These are phyloP conservation scores for Suhomyces wounanorum DNA, from an alignment of 1,139 yeast species.

Conservation along the genomic window DNA sequence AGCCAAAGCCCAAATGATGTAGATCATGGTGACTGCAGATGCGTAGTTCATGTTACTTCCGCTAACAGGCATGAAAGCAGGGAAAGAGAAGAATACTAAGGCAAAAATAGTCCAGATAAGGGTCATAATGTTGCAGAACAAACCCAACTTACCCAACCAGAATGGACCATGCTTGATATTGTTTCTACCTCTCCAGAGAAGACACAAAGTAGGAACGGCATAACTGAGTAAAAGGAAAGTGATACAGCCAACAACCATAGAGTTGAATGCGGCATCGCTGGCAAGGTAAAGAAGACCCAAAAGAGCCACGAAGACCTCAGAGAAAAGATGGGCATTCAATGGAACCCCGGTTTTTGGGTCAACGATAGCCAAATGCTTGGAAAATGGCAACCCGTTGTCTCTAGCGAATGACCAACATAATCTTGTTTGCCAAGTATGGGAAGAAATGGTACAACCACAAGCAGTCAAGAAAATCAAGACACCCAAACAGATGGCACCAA, in stretches of 20 bases:
- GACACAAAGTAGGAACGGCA: slow-evolving; percentile 47
- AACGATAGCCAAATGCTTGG: slow-evolving; percentile 42
- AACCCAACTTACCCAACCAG: slow-evolving; percentile 60
- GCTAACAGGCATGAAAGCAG: slow-evolving; percentile 63
- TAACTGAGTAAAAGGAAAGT: slow-evolving; percentile 46
- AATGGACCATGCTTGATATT: slow-evolving; percentile 68
- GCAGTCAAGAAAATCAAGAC: slow-evolving; percentile 61
- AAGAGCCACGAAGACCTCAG: slow-evolving; percentile 40
- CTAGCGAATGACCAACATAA: slow-evolving; percentile 78
- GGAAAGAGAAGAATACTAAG: slow-evolving; percentile 66
- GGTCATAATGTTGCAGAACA: slow-evolving; percentile 54
- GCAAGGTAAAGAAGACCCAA: slow-evolving; percentile 45
- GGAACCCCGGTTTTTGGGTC: slow-evolving; percentile 49
- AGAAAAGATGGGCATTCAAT: slow-evolving; percentile 46
- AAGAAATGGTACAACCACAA: slow-evolving; percentile 67
- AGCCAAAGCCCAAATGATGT: slow-evolving; percentile 51
- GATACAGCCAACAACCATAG: slow-evolving; percentile 49
- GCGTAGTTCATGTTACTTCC: slow-evolving; percentile 70
- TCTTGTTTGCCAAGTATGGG: slow-evolving; percentile 78
- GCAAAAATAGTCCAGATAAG: slow-evolving; percentile 63
- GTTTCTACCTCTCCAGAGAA: slow-evolving; percentile 58
- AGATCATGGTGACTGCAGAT: slow-evolving; percentile 62
- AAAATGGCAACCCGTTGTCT: slow-evolving; percentile 54
- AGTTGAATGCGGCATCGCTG: slow-evolving; percentile 47
- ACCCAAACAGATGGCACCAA: slow-evolving; percentile 63